Base-by-base conservation (phyloP, 768 basidiomycete genomes). In the Leccinum ochraceum region DNA sequence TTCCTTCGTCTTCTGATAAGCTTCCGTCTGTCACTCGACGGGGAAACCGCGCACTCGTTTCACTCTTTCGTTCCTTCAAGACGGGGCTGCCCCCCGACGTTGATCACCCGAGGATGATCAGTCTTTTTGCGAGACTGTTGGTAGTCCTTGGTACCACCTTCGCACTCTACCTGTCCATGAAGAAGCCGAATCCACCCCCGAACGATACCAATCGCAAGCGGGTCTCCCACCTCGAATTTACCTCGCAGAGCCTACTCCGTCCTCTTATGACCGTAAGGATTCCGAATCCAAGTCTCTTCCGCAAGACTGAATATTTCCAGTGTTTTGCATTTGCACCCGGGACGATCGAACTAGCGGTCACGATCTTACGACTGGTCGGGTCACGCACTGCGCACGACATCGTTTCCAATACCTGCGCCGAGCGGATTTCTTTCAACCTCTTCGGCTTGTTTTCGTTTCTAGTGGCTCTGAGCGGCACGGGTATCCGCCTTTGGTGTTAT, bases 401-500 rank as follows among this genome's bases (percentile, higher is more conserved):
- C 11, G 36, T 52, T 22, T 52, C 54, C 1, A 54, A 24, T 7
- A 58, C 61, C 2, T 65, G 64, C 24, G 50, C 56, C 0, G 61
- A 59, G 22, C 59, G 53, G 17, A 57, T 65, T 10, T 56, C 63
- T 5, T 57, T 62, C 24, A 10, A 39, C 30, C 22, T 3, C 3
- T 28, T 62, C 11, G 63, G 44, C 7, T 58, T 59, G 6, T 24
- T 54, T 2, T 54, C 28, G 4, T 57, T 55, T 14, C 17, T 69
- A 3, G 28, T 72, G 8, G 62, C 66, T 6, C 30, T 71, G 17
- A 52, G 58, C n/a, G 77, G 76, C 6, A 64, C 63, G n/a, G 53
- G 50, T 10, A 58, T 80, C 24, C 74, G 78, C 3, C 49, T 70
- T 17, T 64, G 64, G 58, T 80, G 75, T 60, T 80, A 74, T 65